Base-by-base conservation (phyloP, 371 early-diverging fungal species). In the Capillidium rhysosporum region DNA sequence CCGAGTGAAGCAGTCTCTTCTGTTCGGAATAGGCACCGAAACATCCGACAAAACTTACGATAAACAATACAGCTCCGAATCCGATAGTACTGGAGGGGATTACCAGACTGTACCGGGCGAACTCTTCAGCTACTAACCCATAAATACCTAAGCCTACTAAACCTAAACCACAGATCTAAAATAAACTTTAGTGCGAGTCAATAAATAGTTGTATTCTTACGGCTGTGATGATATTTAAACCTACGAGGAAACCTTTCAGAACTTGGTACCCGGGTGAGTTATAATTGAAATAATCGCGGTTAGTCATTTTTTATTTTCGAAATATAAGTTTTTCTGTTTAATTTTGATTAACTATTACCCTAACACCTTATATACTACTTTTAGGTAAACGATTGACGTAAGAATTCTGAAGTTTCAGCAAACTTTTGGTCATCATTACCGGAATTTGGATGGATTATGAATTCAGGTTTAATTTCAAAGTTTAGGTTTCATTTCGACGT, bases 231-330 rank as follows among this genome's bases (percentile, higher is more conserved):
- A 48, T 29, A 18, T 48, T 48, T 4, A 31, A 14, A 31, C 30
- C 48, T 18, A 48, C 23, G n/a, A 48, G 34, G 34, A 48, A 31
- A 14, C 48, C 48, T 48, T 48, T 48, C n/a, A 48, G 18, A 8
- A 24, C 12, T 14, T 48, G 12, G 25, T 48, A 48, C 8, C 48
- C 48, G 7, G 48, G 34, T 12, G 48, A 29, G 34, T 31, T 31
- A 24, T 48, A 48, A 48, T 26, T 31, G 5, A 48, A 48, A 18
- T 7, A 34, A 34, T 34, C 34, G 34, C 34, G 34, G 34, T 34
- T 34, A 7, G 34, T 7, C 34, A 34, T 34, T 34, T 34, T 34
- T 7, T 34, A 4, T 34, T 34, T 12, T 34, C 34, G 12, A 40
- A 12, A 7, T 45, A 7, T 9, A 45, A 45, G 9, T 45, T 7